Conservation (phyloP, 306 rosid species). For the Abrus precatorius region DNA sequence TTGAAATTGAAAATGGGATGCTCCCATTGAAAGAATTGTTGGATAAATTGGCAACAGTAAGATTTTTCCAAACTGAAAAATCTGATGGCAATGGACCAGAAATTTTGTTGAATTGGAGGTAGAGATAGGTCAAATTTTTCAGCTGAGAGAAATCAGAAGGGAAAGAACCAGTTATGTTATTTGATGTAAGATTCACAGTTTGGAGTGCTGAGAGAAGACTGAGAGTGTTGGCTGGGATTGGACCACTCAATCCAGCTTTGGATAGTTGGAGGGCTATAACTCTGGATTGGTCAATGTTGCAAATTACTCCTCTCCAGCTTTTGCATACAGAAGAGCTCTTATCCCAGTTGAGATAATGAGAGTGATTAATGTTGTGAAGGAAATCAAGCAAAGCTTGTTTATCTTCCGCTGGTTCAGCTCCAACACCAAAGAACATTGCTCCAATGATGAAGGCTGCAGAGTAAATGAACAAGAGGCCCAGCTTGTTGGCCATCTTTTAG, state of each 20-base stretch:
- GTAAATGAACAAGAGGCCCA: conserved; percentile 48
- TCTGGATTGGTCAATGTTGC: conserved; percentile 65
- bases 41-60: conserved; percentile 64
- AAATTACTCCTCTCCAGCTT: conserved; percentile 74
- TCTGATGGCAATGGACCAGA: conserved; percentile 80
- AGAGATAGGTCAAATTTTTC: conserved; percentile 58
- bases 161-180: conserved; percentile 69
- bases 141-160: conserved; percentile 73
- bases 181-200: conserved; percentile 68
- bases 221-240: conserved; percentile 77
- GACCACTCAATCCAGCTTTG: conserved; percentile 68
- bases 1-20: conserved; percentile 76
- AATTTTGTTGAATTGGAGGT: conserved; percentile 71
- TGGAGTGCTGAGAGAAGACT: conserved; percentile 67
- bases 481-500: conserved; percentile 61
- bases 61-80: conserved; percentile 79
- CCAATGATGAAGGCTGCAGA: conserved; percentile 48
- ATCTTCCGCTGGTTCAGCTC: conserved; percentile 69
- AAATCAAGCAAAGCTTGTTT: conserved; percentile 83
- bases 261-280: conserved; percentile 68
- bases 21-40: conserved; percentile 76
- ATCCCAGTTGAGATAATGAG: conserved; percentile 67
- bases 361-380: conserved; percentile 64
- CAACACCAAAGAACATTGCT: conserved; percentile 47
- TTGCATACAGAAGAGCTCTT: conserved; percentile 68